Evolutionary conservation across 345 rosid genomes (phyloP), one percentile per base, ranked within the genome.

Genomic region (Gossypium australe): DNA sequence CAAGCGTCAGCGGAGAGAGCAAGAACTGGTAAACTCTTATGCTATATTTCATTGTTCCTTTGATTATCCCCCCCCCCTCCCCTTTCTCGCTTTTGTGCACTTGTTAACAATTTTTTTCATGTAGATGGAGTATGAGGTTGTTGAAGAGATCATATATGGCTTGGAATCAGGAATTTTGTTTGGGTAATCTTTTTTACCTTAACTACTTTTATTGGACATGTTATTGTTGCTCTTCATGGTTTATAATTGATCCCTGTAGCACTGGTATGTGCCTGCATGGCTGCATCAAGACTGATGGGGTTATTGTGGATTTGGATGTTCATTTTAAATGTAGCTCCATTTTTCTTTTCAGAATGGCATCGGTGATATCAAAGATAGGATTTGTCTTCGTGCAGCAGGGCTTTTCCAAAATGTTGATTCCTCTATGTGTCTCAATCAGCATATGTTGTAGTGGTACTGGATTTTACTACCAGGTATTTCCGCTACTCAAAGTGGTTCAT

Each of bases 291-390:
- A 11, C 43, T 71, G 22, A 45, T 3, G 22, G 38, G 20, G 20
- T 52, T 58, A 17, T 27, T 24, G 7, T 24, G 60, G 29, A 27
- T 64, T 34, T 43, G 75, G 47, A 71, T 18, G 51, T 43, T 55
- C 64, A 62, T n/a, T 11, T 51, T 51, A 16, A 58, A 22, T 53
- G 55, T 64, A 11, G 52, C 71, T 66, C 75, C 55, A 41, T 75
- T 66, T 59, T 25, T 74, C 67, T 75, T 58, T 75, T 75, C 91
- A 95, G 99, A 82, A 90, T 95, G 90, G 97, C 99, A 59, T 93
- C 98, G 59, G 99, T 95, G 61, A 86, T 95, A 82, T 95, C 99
- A 77, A 95, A 95, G 88, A 90, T 95, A 96, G 99, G 97, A 74
- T 95, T 95, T 79, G 86, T 93, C 67, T 92, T 95, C 70, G 84